Base-by-base conservation (phyloP, 2,329 filamentous ascomycete species). In the Zymoseptoria brevis region DNA sequence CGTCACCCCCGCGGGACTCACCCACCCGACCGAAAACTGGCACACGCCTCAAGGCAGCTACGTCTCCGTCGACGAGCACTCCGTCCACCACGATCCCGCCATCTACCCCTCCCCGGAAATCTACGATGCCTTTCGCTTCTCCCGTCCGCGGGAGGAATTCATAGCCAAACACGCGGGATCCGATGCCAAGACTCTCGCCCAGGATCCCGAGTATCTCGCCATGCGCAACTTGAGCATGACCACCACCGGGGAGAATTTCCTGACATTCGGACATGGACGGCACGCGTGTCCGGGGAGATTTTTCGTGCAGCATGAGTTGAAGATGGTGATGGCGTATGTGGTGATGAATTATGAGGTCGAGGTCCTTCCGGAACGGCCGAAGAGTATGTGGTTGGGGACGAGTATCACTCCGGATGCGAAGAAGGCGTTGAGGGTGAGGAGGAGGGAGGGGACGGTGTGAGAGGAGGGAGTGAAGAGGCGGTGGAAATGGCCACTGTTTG, bases 261-360 rank as follows among this genome's bases (percentile, higher is more conserved):
- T 73, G 29, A 50, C 68, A 4, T 73, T 70, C 53, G 69, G 69
- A 3, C 67, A 70, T 56, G 69, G 70, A 2, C 63, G 63, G 50
- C 69, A 71, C 63, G 66, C 67, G n/a, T 73, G 69, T 57, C 74
- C 74, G 6, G 74, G 73, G 3, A 68, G 74, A 1, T 76, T 61
- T 22, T 60, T 62, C 45, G 57, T 60, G 4, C 56, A 58, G 45
- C 58, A 60, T 7, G 61, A 62, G 22, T 50, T 62, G 50, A 62
- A 76, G 60, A 72, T 76, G 62, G 63, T 74, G 19, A 64, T 76
- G 26, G 70, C 71, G 0, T 63, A 75, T 56, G 55, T 75, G 29
- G 61, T 75, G 8, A 68, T 73, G 57, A 69, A 75, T 57, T 76
- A 75, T 56, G 73, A 75, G 19, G 65, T 75, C 30, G 67, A 72